Conservation (phyloP, 202 grass and related monocot genomes). For the Saccharum hybrid region DNA sequence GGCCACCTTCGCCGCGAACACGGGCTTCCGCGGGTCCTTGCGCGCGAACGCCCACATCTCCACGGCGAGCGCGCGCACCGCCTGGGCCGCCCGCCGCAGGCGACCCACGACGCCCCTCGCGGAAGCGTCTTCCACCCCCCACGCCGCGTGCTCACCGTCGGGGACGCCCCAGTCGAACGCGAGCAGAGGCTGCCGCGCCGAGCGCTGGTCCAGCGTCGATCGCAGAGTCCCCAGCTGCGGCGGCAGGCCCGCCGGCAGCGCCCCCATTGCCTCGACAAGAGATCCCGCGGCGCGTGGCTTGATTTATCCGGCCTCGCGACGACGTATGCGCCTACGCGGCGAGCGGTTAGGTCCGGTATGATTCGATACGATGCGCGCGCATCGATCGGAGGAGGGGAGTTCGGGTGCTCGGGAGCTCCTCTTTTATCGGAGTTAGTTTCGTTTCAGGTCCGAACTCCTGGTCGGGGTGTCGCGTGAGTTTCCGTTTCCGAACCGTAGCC, state of each 20-base stretch:
- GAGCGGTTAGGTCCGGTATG: background rate
- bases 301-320: background rate
- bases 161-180: slow-evolving; percentile 39
- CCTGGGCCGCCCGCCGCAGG: slow-evolving; percentile 27
- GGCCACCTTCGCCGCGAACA: slow-evolving; percentile 78
- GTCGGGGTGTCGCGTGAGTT: background rate
- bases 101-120: background rate
- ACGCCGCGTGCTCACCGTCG: background rate
- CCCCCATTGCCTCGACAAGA: slow-evolving; percentile 27
- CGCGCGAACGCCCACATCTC: slow-evolving; percentile 64
- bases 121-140: slow-evolving; percentile 24
- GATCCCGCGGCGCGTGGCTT: background rate
- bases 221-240: slow-evolving; percentile 53
- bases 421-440: slow-evolving; percentile 16
- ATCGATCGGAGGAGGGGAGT: background rate
- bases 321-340: background rate
- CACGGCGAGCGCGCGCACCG: slow-evolving; percentile 19
- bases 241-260: slow-evolving; percentile 29
- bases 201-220: slow-evolving; percentile 48
- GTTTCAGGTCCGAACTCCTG: background rate
- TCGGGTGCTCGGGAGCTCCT: background rate
- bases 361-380: slow-evolving; percentile 6
- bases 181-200: slow-evolving; percentile 59
- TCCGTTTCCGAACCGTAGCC: slow-evolving; percentile 4
- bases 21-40: slow-evolving; percentile 62